phyloP scores from a whole-genome alignment of 306 rosid species.

The Geum urbanum region DNA sequence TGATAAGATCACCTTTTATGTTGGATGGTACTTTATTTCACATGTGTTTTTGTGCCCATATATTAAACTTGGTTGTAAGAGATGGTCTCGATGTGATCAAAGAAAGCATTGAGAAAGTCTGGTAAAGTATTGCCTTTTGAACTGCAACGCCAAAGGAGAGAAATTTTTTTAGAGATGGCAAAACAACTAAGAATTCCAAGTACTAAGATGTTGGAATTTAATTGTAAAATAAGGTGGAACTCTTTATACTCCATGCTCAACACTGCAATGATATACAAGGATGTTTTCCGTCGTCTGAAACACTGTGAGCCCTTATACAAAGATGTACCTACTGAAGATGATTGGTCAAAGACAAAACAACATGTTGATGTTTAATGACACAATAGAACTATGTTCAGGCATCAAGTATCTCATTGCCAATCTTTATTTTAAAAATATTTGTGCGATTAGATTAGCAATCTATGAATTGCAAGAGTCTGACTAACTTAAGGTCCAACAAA shows the following conservation, averaged over 20 bases:
- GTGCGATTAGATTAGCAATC: background rate
- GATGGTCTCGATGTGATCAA: background rate
- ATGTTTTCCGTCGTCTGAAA: background rate
- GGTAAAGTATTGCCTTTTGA: background rate
- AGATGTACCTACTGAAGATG: background rate
- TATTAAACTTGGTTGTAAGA: background rate
- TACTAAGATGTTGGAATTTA: no score
- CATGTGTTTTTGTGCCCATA: background rate
- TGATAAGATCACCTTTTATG: background rate
- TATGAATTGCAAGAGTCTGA: background rate
- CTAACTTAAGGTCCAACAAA: background rate
- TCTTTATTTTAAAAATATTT: background rate
- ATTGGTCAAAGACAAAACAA: background rate
- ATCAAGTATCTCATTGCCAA: background rate
- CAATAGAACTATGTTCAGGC: background rate
- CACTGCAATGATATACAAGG: no score
- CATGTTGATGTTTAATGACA: background rate
- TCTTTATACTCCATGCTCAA: no score
- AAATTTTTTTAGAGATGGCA: background rate
- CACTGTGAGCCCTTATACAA: background rate
- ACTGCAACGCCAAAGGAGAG: no score
- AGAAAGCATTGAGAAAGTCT: background rate
- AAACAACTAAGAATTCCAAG: no score
- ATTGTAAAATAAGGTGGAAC: no score
- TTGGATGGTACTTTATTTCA: background rate